These are phyloP conservation scores for Calonectria multiphialidica DNA, from an alignment of 2,329 filamentous ascomycete species.

Conservation along the genomic window DNA sequence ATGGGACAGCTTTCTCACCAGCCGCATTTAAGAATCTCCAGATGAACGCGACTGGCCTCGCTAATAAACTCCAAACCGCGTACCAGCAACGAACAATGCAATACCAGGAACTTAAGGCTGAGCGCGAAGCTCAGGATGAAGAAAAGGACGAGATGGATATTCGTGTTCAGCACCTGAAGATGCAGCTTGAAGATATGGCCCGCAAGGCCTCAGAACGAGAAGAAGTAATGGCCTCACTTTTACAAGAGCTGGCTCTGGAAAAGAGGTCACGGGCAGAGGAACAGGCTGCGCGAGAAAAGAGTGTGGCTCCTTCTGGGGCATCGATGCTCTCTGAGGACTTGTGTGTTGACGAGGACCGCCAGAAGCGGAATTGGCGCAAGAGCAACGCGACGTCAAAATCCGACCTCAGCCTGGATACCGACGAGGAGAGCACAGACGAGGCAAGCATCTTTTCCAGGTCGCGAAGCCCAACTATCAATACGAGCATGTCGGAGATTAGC, in stretches of 20 bases:
- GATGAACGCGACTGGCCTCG: slow-evolving; percentile 65
- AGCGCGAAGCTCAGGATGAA: slow-evolving; percentile 66
- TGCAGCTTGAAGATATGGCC: slow-evolving; percentile 72
- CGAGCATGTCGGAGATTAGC: slow-evolving; percentile 50
- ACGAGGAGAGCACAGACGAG: slow-evolving; percentile 61
- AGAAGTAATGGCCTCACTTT: slow-evolving; percentile 60
- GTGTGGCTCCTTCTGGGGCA: slow-evolving; percentile 48
- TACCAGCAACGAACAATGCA: slow-evolving; percentile 66
- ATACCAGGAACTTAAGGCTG: slow-evolving; percentile 64
- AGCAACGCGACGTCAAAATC: slow-evolving; percentile 59
- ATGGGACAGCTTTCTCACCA: slow-evolving; percentile 67
- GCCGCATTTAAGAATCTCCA: slow-evolving; percentile 73
- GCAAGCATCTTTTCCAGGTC: slow-evolving; percentile 72
- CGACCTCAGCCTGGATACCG: slow-evolving; percentile 61
- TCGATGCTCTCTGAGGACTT: slow-evolving; percentile 65
- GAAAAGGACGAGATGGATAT: slow-evolving; percentile 68
- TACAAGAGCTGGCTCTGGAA: slow-evolving; percentile 65
- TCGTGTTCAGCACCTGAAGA: slow-evolving; percentile 65
- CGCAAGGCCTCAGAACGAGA: slow-evolving; percentile 66
- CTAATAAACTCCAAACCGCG: slow-evolving; percentile 68
- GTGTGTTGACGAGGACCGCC: slow-evolving; percentile 64
- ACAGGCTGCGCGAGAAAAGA: slow-evolving; percentile 45
- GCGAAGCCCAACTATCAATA: slow-evolving; percentile 66
- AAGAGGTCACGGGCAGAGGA: slow-evolving; percentile 59
- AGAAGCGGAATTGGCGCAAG: slow-evolving; percentile 56